These are phyloP conservation scores for Scheffersomyces titani DNA, from an alignment of 1,139 yeast species.

Conservation along the genomic window DNA sequence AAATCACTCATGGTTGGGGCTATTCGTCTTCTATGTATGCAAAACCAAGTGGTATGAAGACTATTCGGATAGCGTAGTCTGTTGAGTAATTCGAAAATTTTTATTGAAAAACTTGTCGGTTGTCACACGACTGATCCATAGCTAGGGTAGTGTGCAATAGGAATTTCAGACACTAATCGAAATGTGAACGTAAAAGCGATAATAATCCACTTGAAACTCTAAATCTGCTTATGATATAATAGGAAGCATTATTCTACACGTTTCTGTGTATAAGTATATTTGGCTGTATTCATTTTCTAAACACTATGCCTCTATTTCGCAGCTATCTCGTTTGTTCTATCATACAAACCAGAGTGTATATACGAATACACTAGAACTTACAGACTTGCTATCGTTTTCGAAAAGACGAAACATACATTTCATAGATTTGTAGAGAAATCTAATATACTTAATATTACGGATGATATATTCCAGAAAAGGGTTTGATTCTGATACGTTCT, in stretches of 20 bases:
- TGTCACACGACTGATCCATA: not conserved
- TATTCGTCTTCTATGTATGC: not conserved
- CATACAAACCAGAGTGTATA: not conserved
- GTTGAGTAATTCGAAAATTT: not conserved
- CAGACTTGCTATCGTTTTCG: too few relatives aligned
- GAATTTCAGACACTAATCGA: not conserved
- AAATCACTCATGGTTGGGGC: conserved; percentile 49
- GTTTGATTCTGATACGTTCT: too few relatives aligned
- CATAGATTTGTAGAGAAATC: too few relatives aligned
- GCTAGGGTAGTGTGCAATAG: not conserved
- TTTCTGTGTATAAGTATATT: not conserved
- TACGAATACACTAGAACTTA: too few relatives aligned
- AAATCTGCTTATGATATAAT: not conserved
- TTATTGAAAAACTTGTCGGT: not conserved
- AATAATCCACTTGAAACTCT: not conserved
- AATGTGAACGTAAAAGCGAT: too few relatives aligned
- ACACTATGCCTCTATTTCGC: not conserved
- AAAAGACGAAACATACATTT: too few relatives aligned
- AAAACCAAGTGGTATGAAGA: not conserved
- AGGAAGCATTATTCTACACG: not conserved
- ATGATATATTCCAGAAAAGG: too few relatives aligned
- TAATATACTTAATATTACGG: too few relatives aligned
- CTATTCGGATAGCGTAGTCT: not conserved
- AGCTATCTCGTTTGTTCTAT: not conserved
- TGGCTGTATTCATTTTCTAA: not conserved